Evolutionary conservation across 2,329 filamentous ascomycete genomes (phyloP).

Genomic region (Colletotrichum sp.): DNA sequence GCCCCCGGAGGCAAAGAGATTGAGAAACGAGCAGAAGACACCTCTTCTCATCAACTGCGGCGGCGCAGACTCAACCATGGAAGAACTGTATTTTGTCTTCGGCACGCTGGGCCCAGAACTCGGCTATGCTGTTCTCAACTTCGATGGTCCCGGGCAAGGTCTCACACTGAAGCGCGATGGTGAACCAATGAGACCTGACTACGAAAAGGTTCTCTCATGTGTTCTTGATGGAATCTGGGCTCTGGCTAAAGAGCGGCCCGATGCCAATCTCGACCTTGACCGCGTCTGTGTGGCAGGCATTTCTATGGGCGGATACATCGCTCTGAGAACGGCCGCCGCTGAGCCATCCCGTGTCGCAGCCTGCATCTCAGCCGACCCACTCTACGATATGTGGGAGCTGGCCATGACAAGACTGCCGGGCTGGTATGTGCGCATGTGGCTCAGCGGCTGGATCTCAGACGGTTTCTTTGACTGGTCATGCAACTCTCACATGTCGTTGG

Average conservation of each 20-base stretch:
- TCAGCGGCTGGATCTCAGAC: not conserved
- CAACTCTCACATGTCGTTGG: not conserved
- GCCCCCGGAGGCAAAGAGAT: conserved; percentile 26
- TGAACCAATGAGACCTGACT: conserved; percentile 39
- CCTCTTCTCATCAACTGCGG: conserved; percentile 39
- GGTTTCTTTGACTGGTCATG: not conserved
- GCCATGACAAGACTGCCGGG: not conserved
- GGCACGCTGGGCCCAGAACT: conserved; percentile 26
- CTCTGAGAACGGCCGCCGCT: conserved; percentile 26
- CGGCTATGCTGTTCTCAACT: conserved; percentile 48
- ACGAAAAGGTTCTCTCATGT: conserved; percentile 34
- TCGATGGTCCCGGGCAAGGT: conserved; percentile 53
- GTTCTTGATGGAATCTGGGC: conserved; percentile 35
- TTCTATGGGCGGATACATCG: conserved; percentile 47
- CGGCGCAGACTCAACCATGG: conserved; percentile 41
- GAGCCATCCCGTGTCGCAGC: conserved; percentile 46
- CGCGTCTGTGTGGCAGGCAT: conserved; percentile 42
- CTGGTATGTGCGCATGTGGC: not conserved
- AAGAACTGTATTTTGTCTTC: conserved; percentile 44
- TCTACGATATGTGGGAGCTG: conserved; percentile 38
- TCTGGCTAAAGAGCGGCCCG: conserved; percentile 18
- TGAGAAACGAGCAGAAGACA: conserved; percentile 25
- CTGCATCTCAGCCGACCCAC: conserved; percentile 41
- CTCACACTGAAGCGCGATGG: conserved; percentile 32
- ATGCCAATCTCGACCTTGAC: conserved; percentile 38